Conservation (phyloP, 1,284 basidiomycete genomes). For the Marasmius tenuissimus region DNA sequence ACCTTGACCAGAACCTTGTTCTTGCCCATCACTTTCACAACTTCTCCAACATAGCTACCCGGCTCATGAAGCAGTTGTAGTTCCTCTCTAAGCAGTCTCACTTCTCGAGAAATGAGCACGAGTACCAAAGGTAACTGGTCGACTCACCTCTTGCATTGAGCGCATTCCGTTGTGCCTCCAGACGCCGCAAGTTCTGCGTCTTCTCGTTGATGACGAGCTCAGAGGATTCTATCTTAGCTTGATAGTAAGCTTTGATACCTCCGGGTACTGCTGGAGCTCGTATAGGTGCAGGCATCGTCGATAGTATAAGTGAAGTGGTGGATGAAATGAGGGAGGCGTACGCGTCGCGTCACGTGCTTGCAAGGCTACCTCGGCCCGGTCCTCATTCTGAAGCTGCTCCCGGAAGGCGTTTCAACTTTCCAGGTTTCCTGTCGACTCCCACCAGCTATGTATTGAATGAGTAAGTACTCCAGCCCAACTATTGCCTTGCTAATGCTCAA, state of each 20-base stretch:
- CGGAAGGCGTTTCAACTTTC: too few relatives aligned
- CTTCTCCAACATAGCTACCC: conserved; percentile 96
- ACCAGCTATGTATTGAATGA: too few relatives aligned
- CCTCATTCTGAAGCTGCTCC: too few relatives aligned
- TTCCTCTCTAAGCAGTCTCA: conserved; percentile 89
- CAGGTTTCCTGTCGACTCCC: too few relatives aligned
- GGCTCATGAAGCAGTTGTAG: conserved; percentile 95
- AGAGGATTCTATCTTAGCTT: conserved; percentile 92
- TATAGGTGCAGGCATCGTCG: conserved; percentile 51
- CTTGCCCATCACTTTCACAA: conserved; percentile 99
- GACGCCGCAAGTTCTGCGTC: conserved; percentile 92
- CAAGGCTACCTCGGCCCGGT: too few relatives aligned
- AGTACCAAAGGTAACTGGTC: background rate
- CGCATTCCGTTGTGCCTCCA: conserved; percentile 97
- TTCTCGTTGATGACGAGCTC: conserved; percentile 94
- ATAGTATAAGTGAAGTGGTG: background rate
- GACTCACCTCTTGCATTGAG: conserved; percentile 86
- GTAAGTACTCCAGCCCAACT: too few relatives aligned
- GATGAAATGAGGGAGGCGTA: background rate
- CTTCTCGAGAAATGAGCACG: conserved; percentile 35
- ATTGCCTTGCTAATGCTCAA: too few relatives aligned
- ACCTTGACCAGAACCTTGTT: conserved; percentile 98
- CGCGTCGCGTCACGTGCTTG: conserved; percentile 5
- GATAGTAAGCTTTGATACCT: conserved; percentile 88
- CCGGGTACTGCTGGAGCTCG: conserved; percentile 50